Evolutionary conservation across 2,329 filamentous ascomycete species (phyloP), one percentile per base, ranked within the genome.

Genomic region (Acrodontium crateriforme): DNA sequence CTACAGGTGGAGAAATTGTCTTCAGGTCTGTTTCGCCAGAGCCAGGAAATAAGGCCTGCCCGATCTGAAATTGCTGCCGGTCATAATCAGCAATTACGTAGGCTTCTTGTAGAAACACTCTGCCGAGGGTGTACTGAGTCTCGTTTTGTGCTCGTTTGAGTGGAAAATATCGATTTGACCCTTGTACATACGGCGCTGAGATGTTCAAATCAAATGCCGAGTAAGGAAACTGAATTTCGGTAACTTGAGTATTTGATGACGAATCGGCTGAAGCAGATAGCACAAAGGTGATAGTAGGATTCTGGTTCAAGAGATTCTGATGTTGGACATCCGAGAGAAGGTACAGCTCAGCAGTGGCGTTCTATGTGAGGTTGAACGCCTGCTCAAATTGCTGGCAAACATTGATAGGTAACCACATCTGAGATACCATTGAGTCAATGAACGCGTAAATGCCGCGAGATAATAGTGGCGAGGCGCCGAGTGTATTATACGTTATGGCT

Each of bases 381-480:
- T 35, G 11, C 36, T 55, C 54, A 31, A 62, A 59, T 7, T 40
- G 41, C 10, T 52, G 39, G 36, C 59, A 61, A 14, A 58, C 48
- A 9, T 34, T 30, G 0, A 32, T 7, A 1, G 56, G 58, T 2
- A 61, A 42, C 55, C 54, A 60, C 6, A 60, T 40, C 12, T 59
- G 45, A 2, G 56, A 39, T 4, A 59, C 46, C 10, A 55, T 53
- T 6, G 55, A 57, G 39, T 62, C 54, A 18, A 62, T 45, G 15
- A 44, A 58, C 8, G 37, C 25, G 13, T 37, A 23, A 25, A 46
- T 41, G 4, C 27, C 25, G 2, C 30, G 22, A 5, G 29, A 27
- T 2, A 45, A 24, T 10, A 47, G 29, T 6, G 34, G 42, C 5
- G 36, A 29, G 16, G 51, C 52, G 10, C 37, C 37, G 9, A 34